Percentiles rank a stretch among this genome's conserved stretches.
phyloP scores from a whole-genome alignment of 768 basidiomycete species.

The Termitomyces sp. region DNA sequence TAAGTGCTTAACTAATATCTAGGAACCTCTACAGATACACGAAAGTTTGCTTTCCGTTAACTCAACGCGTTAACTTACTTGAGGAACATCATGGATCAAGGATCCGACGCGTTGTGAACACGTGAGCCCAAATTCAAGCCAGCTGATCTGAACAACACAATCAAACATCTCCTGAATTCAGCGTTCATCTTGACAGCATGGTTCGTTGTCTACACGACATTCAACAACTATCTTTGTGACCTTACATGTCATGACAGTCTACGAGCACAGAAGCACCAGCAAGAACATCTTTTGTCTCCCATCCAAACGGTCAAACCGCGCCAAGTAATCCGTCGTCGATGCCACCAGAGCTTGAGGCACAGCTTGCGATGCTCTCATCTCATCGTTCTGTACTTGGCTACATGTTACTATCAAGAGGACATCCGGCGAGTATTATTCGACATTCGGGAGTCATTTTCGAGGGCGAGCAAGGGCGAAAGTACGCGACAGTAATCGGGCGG shows the following conservation, averaged over 20 bases:
- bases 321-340: slow-evolving; percentile 28
- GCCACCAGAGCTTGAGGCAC: slow-evolving; percentile 80
- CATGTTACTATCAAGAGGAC: slow-evolving; percentile 73
- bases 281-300: slow-evolving; percentile 25
- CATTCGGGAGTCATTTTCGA: slow-evolving; percentile 85
- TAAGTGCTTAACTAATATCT: no score
- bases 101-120: neutral
- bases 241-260: neutral
- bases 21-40: neutral
- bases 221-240: neutral
- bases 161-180: neutral
- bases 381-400: slow-evolving; percentile 88
- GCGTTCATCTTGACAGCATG: slow-evolving; percentile 2
- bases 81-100: no score
- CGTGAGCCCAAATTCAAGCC: neutral
- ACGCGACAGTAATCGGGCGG: slow-evolving; percentile 64
- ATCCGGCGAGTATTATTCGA: slow-evolving; percentile 74
- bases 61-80: neutral
- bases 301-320: slow-evolving; percentile 15
- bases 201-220: neutral
- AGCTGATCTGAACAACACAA: neutral
- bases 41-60: neutral
- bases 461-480: slow-evolving; percentile 76
- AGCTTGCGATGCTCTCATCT: slow-evolving; percentile 68
- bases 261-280: slow-evolving; percentile 14